These are phyloP conservation scores for Schizophyllum commune DNA, from an alignment of 1,284 basidiomycete species.

Conservation along the genomic window DNA sequence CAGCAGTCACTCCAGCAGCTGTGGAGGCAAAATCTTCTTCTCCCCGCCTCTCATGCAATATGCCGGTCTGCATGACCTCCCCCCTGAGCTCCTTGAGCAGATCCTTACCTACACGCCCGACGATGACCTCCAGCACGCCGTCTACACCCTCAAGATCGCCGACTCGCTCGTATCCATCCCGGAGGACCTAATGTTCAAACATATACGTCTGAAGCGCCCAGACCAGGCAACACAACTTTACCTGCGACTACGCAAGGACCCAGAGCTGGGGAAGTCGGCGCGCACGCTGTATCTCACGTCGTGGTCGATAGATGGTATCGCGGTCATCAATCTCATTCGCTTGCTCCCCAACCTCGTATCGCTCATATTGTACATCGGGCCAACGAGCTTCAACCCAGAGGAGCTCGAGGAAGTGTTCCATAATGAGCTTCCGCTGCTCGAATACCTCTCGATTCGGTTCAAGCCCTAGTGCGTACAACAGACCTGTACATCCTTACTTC, in stretches of 20 bases:
- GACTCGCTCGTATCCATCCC: neutral
- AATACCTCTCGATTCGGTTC: constrained; percentile 48
- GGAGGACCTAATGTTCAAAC: neutral
- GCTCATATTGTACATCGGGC: constrained; percentile 51
- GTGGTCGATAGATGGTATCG: constrained; percentile 40
- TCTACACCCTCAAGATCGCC: neutral
- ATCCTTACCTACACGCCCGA: neutral
- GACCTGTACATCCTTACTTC: neutral
- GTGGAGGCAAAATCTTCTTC: neutral
- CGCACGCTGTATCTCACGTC: neutral
- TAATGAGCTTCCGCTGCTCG: constrained; percentile 29
- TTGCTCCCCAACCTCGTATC: constrained; percentile 39
- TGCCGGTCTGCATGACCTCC: neutral
- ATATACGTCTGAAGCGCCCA: neutral
- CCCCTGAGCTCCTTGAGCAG: neutral
- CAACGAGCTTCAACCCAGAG: constrained; percentile 57
- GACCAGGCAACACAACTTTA: neutral
- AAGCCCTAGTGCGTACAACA: constrained; percentile 53
- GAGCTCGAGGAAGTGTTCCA: constrained; percentile 53
- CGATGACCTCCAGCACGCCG: neutral
- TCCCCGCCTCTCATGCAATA: neutral
- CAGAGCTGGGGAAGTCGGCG: neutral
- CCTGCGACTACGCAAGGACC: neutral
- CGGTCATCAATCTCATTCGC: constrained; percentile 47
- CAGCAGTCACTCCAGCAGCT: neutral